Evolutionary conservation across 352 stramenopile species (phyloP), one percentile per base, ranked within the genome.

Genomic region (Plasmopara halstedii): DNA sequence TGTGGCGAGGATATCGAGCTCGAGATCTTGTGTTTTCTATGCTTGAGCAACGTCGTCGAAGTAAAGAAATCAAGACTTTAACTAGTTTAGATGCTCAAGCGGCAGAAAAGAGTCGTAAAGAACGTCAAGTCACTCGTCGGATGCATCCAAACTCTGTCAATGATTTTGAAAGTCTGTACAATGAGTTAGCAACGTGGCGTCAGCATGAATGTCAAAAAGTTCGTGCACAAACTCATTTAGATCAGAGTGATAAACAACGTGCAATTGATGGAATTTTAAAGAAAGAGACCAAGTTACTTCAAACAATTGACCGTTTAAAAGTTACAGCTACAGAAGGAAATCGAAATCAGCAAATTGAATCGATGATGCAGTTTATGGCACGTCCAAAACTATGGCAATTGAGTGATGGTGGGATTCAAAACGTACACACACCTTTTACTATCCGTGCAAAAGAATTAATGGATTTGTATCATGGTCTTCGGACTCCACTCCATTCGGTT

Each of bases 131-230:
- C 15, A 65, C 89, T 23, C 78, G 89, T 1, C 73, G 91, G 4
- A 95, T 95, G 79, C 75, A 97, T 39, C 91, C 91, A 2, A 85
- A 77, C 42, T 77, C 71, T 0, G 65, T 75, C 0, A 64, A 54
- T 18, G 84, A 95, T 50, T 96, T 96, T 67, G 84, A 96, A 54
- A 64, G 96, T 23, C 57, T 97, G 0, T 97, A 96, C 69, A 97
- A 96, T 56, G 91, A 97, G 39, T 70, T 97, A 20, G 87, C 96
- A 39, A 87, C 85, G 36, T 97, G 91, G 89, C 67, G 89, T 13
- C 67, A 92, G 49, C 59, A 83, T 6, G 89, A 97, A 55, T 89
- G 73, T 2, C 86, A 83, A 8, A 83, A 86, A 43, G 50, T 88
- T 4, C 53, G 81, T 4, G 67, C 82, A 7, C 61, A 84, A 20